These are phyloP conservation scores for Talaromyces sp. DNA, from an alignment of 2,329 filamentous ascomycete species.

Conservation along the genomic window DNA sequence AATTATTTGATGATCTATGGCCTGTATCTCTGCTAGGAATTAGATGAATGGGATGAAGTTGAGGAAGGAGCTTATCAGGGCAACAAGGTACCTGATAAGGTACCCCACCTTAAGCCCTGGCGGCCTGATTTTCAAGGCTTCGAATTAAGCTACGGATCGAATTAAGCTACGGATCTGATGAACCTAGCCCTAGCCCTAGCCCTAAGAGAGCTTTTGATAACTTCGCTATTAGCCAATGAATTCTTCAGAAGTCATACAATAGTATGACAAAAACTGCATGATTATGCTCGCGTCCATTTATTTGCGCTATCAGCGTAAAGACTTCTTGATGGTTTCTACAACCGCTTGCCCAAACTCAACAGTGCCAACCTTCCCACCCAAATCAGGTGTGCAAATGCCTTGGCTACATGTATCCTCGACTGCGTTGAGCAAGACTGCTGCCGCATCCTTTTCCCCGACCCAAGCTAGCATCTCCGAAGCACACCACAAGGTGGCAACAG, in stretches of 20 bases:
- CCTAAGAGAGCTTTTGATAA: background rate
- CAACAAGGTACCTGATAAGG: background rate
- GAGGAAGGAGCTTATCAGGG: background rate
- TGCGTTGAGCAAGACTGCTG: slow-evolving; percentile 54
- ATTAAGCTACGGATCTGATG: background rate
- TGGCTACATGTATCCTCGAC: slow-evolving; percentile 56
- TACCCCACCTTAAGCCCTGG: background rate
- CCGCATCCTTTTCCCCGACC: slow-evolving; percentile 55
- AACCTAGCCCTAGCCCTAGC: background rate
- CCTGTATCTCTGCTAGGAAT: background rate
- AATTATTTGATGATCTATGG: background rate
- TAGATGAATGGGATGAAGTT: background rate
- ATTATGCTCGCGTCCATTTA: no score
- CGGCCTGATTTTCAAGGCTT: background rate
- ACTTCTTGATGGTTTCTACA: background rate
- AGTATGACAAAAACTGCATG: no score
- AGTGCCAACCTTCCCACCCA: slow-evolving; percentile 54
- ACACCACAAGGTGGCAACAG: slow-evolving; percentile 63
- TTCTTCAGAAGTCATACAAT: background rate
- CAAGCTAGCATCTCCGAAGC: slow-evolving; percentile 62
- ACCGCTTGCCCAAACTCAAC: slow-evolving; percentile 56
- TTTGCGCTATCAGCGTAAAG: background rate
- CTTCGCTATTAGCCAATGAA: background rate
- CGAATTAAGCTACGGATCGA: no score
- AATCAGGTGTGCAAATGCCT: slow-evolving; percentile 54